phyloP scores from a whole-genome alignment of 192 early-diverging fungal genomes.

The Lunasporangiospora selenospora region DNA sequence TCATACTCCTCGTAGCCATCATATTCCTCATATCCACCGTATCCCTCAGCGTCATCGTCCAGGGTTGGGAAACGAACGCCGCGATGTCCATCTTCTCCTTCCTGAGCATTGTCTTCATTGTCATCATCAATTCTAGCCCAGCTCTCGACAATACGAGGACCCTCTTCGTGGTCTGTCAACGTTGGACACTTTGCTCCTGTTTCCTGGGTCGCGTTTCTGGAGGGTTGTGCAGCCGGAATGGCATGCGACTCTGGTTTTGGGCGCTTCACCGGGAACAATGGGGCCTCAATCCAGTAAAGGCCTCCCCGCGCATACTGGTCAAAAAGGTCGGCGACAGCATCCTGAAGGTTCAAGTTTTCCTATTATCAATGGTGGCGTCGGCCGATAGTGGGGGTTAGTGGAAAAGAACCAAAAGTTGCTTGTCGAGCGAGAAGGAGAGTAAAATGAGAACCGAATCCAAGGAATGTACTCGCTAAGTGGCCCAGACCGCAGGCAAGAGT shows the following conservation, averaged over 20 bases:
- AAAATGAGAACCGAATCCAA: too few species aligned
- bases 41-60: too few species aligned
- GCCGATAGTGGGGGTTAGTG: too few species aligned
- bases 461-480: too few species aligned
- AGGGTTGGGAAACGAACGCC: too few species aligned
- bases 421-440: too few species aligned
- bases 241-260: slow-evolving; percentile 5
- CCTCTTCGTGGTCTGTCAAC: not conserved
- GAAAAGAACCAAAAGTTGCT: too few species aligned
- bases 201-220: not conserved
- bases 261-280: slow-evolving; percentile 2
- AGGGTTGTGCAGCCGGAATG: slow-evolving; percentile 17
- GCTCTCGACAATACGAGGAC: not conserved
- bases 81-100: not conserved
- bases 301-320: slow-evolving; percentile 25
- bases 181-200: not conserved
- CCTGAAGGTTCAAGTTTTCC: slow-evolving; percentile 42
- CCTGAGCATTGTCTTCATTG: not conserved
- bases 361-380: too few species aligned
- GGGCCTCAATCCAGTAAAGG: slow-evolving; percentile 36
- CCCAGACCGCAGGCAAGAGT: too few species aligned
- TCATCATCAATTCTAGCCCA: slow-evolving; percentile 45
- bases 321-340: slow-evolving; percentile 31
- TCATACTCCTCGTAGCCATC: too few species aligned
- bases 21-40: too few species aligned